These are phyloP conservation scores for Emydomyces testavorans DNA, from an alignment of 2,329 filamentous ascomycete genomes.

Conservation along the genomic window DNA sequence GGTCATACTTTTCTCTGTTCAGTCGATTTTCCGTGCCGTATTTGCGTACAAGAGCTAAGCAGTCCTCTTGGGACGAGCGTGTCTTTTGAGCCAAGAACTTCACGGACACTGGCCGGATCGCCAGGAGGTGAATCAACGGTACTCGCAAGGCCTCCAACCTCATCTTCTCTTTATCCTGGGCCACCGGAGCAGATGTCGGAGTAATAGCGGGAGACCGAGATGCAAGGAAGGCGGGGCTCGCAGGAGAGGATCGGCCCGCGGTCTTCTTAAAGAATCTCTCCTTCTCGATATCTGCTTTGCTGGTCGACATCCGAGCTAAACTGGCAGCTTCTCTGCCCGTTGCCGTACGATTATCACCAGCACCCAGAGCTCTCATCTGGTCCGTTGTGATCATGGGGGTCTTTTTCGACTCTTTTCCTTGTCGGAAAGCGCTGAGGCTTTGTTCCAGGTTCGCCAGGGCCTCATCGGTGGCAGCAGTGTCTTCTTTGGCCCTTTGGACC, in stretches of 20 bases:
- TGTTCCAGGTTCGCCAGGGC: constrained; percentile 49
- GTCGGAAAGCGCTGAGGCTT: constrained; percentile 47
- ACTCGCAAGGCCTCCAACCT: constrained; percentile 36
- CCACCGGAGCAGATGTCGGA: constrained; percentile 35
- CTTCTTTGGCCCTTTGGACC: constrained; percentile 44
- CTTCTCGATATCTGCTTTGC: constrained; percentile 33
- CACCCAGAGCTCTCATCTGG: constrained; percentile 29
- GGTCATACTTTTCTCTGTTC: constrained; percentile 40
- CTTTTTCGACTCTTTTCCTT: constrained; percentile 51
- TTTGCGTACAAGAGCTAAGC: constrained; percentile 40
- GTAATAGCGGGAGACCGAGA: constrained; percentile 29
- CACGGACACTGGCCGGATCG: constrained; percentile 39
- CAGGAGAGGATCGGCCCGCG: constrained; percentile 31
- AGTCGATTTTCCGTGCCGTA: constrained; percentile 42
- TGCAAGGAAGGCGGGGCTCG: constrained; percentile 32
- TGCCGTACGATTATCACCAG: constrained; percentile 26
- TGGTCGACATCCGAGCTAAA: constrained; percentile 25
- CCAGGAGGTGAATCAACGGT: constrained; percentile 43
- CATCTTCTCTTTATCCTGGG: constrained; percentile 27
- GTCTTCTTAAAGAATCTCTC: constrained; percentile 32
- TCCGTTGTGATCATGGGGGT: constrained; percentile 31
- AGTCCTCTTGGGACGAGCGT: constrained; percentile 39
- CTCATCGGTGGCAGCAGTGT: constrained; percentile 46
- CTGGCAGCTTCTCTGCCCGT: constrained; percentile 23
- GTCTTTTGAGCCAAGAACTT: constrained; percentile 40